Evolutionary conservation across 768 basidiomycete genomes (phyloP).

Genomic region (Calocybe indica): DNA sequence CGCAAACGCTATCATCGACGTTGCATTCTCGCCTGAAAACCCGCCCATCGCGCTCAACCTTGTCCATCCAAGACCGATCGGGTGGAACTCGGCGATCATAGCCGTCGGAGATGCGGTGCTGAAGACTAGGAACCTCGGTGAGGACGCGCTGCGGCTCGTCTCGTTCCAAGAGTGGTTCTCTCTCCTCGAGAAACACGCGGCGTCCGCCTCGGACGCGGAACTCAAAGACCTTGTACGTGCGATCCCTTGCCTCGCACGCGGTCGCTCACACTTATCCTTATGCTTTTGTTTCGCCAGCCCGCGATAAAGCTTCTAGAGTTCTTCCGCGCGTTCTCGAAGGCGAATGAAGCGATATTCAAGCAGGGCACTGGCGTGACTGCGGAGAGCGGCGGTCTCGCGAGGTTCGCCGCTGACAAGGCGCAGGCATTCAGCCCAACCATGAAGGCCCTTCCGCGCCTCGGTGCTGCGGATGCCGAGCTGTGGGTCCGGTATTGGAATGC

Average conservation of each 20-base stretch:
- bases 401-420: constrained; percentile 21
- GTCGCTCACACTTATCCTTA: neutral
- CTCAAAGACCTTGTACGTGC: neutral
- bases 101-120: constrained; percentile 15
- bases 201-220: neutral
- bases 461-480: constrained; percentile 14
- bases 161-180: constrained; percentile 29
- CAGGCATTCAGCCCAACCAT: constrained; percentile 27
- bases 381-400: constrained; percentile 18
- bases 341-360: constrained; percentile 3
- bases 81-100: constrained; percentile 24
- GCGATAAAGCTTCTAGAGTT: constrained; percentile 29
- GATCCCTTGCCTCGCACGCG: neutral
- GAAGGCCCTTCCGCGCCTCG: constrained; percentile 18
- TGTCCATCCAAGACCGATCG: constrained; percentile 28
- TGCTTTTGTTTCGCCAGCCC: constrained; percentile 15
- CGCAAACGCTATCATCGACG: constrained; percentile 24
- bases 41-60: constrained; percentile 26
- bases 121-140: neutral
- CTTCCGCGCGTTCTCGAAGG: constrained; percentile 15
- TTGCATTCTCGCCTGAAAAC: constrained; percentile 12
- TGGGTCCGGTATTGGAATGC: constrained; percentile 35
- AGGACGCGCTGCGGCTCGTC: constrained; percentile 20
- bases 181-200: constrained; percentile 14
- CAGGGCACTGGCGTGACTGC: neutral